Evolutionary conservation across 2,329 filamentous ascomycete genomes (phyloP), one percentile per base, ranked within the genome.

Genomic region (Ascochyta pisi): DNA sequence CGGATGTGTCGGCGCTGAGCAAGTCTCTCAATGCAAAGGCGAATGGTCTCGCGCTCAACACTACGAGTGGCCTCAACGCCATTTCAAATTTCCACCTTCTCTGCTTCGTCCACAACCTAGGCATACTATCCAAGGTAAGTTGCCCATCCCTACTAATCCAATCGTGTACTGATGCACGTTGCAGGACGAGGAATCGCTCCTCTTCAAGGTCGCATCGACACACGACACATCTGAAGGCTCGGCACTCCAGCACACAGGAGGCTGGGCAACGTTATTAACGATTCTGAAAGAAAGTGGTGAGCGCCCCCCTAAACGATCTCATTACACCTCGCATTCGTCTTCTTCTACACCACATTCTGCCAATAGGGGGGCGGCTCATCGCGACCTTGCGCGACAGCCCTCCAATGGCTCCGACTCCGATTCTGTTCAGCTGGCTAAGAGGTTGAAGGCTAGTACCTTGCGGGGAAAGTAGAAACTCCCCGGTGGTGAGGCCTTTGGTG

Each of bases 221-320:
- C 90, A 94, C 73, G 90, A 96, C 76, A 84, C 91, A 54, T 86
- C 89, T 59, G 90, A 96, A 66, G 89, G 88, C 58, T 88, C 92
- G 73, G 89, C 95, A 73, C 84, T 99, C 66, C 86, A 92, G 77
- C 89, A 92, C 68, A 93, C 90, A 68, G 85, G 89, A 73, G 95
- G 95, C 71, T 99, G 95, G 95, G 90, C 93, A 77, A 98, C 92
- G 57, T 84, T 99, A 73, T 84, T 94, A 79, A 89, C 90, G 77
- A 96, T 99, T 76, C 86, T 98, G 80, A 87, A 95, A 87, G 90
- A 92, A 86, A 92, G 91, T 85, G 92, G 93, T 96, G 93, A 96
- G 90, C 89, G 89, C 86, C 86, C 89, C 86, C 88, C 88, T 78
- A 96, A 95, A 84, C 90, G 82, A 76, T 72, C 72, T 48, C 69